Evolutionary conservation across 2,329 filamentous ascomycete species (phyloP), one percentile per base, ranked within the genome.

Genomic region (Cladosporium sp.): DNA sequence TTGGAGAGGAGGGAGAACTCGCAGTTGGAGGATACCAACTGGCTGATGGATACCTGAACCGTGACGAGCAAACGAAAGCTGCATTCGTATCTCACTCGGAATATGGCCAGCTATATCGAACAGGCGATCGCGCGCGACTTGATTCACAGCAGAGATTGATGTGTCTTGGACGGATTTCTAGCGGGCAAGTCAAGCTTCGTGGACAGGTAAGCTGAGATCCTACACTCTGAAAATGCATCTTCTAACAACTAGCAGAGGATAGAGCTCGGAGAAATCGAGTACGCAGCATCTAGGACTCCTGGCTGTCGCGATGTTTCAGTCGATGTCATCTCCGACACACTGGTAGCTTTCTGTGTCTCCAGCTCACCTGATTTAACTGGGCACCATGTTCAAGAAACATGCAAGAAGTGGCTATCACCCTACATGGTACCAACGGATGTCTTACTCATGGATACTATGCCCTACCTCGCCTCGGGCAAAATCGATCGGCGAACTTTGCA

Each of bases 361-460:
- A 77, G 80, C 37, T 30, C 43, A 30, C 59, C 67, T 3, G 56
- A 60, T 5, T 61, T 73, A 52, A 70, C 69, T 15, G 67, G 64
- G 29, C 65, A 66, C 22, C 55, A 67, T 11, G 71, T 95, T 9
- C 61, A 80, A 27, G 63, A 74, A 13, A 78, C 74, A 4, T 95
- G 89, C 67, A 77, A 75, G 44, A 75, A 77, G 44, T 95, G 89
- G 88, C 75, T 96, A 1, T 89, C 90, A 0, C 74, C 76, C 3
- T 93, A 85, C 63, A 96, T 96, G 91, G 70, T 95, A 1, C 91
- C 91, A 0, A 78, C 80, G 3, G 86, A 95, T 54, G 71, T 95
- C 19, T 67, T 89, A 0, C 61, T 86, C 1, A 70, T 86, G 55
- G 58, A 75, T 1, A 72, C 77, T 7, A 84, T 96, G 50, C 89